These are phyloP conservation scores for Umbellularia californica DNA, from an alignment of 164 flowering plant species.

Conservation along the genomic window DNA sequence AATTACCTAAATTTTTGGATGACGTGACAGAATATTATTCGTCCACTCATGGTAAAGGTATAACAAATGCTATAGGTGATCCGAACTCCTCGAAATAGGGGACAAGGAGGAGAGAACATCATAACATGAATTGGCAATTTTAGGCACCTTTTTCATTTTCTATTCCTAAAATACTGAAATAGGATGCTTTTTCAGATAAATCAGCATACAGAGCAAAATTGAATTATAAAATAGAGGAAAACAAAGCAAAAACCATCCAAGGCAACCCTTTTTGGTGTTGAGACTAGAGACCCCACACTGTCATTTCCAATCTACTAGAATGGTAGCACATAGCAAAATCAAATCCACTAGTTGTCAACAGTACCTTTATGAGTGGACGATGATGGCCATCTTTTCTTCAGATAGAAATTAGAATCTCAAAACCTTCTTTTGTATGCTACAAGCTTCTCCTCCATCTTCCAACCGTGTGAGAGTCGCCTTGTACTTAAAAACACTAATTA, in stretches of 20 bases:
- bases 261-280: too few species aligned
- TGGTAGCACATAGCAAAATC: conserved; percentile 5
- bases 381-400: conserved; percentile 1
- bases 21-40: too few species aligned
- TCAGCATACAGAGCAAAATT: neutral
- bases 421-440: conserved; percentile 17
- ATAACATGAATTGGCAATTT: too few species aligned
- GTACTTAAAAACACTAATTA: neutral
- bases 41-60: too few species aligned
- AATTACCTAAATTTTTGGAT: too few species aligned
- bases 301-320: conserved; percentile 2
- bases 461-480: neutral
- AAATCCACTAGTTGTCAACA: conserved; percentile 13
- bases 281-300: neutral
- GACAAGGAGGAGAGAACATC: too few species aligned
- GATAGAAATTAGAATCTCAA: conserved; percentile 15
- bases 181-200: too few species aligned
- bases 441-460: conserved; percentile 11
- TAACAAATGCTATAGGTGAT: too few species aligned
- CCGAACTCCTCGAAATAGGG: too few species aligned
- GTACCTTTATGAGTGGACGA: conserved; percentile 11
- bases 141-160: too few species aligned
- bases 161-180: too few species aligned
- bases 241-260: neutral
- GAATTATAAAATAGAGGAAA: too few species aligned